phyloP scores from a whole-genome alignment of 768 basidiomycete species.

The Dacryopinax spathularia region DNA sequence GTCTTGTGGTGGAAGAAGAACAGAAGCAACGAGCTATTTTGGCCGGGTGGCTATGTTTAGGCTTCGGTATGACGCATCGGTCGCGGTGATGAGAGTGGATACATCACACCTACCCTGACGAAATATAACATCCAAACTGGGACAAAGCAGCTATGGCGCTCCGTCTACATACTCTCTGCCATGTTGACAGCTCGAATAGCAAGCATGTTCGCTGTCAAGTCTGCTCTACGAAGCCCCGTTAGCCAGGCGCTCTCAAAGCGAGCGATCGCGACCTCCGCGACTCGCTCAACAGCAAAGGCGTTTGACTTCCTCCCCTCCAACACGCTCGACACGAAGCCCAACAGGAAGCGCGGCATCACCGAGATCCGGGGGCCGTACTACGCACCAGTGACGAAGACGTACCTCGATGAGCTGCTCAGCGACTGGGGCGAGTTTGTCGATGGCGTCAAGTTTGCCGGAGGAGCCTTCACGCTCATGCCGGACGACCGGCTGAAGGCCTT shows the following conservation, averaged over 20 bases:
- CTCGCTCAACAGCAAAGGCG: not conserved
- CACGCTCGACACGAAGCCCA: not conserved
- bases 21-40: not conserved
- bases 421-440: conserved; percentile 34
- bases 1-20: not conserved
- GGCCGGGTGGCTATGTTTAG: not conserved
- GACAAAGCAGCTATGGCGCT: not conserved
- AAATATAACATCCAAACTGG: not conserved
- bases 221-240: not conserved
- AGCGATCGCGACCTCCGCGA: not conserved
- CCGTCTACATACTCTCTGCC: not conserved
- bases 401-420: conserved; percentile 29
- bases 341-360: conserved; percentile 21
- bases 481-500: conserved; percentile 26
- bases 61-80: not conserved
- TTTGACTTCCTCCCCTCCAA: not conserved
- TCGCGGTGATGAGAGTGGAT: not conserved
- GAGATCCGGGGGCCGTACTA: conserved; percentile 37
- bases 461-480: conserved; percentile 32
- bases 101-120: not conserved
- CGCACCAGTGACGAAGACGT: conserved; percentile 29
- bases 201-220: not conserved
- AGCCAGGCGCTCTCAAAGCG: not conserved
- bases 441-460: conserved; percentile 34
- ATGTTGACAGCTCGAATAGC: not conserved